phyloP scores from a whole-genome alignment of 2,329 filamentous ascomycete genomes.

The Fusarium duplospermum region DNA sequence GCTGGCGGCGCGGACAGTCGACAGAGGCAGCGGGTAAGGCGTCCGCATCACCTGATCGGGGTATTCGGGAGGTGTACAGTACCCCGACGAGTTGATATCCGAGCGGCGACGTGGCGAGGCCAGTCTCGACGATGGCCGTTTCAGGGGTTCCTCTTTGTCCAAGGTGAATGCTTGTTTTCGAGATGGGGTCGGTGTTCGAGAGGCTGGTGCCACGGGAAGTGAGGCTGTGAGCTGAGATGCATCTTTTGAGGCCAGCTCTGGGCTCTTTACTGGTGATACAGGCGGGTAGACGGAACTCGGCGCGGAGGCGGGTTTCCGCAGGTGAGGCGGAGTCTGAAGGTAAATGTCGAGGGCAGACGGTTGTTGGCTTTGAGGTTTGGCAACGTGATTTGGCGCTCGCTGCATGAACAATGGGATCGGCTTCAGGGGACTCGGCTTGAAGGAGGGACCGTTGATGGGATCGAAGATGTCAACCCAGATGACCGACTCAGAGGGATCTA shows the following conservation, averaged over 20 bases:
- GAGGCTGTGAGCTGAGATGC: constrained; percentile 1
- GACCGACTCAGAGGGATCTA: constrained; percentile 45
- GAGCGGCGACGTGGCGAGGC: constrained; percentile 30
- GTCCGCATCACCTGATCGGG: constrained; percentile 26
- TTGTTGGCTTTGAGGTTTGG: constrained; percentile 13
- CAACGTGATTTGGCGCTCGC: constrained; percentile 33
- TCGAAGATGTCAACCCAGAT: constrained; percentile 65
- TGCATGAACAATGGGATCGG: constrained; percentile 63
- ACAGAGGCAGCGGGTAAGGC: constrained; percentile 30
- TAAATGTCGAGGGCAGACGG: constrained; percentile 21
- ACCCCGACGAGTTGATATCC: constrained; percentile 41
- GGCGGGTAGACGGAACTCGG: constrained; percentile 10
- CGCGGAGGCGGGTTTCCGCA: constrained; percentile 16
- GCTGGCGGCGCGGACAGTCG: constrained; percentile 19
- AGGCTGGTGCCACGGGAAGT: not conserved
- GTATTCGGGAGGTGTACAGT: constrained; percentile 48
- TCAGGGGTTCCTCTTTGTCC: constrained; percentile 54
- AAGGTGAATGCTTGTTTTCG: constrained; percentile 31
- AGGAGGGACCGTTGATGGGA: constrained; percentile 59
- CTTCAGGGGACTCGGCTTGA: constrained; percentile 62
- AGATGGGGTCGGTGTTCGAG: constrained; percentile 4
- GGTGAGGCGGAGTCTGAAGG: constrained; percentile 14
- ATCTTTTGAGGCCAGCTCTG: not conserved
- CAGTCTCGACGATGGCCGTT: constrained; percentile 53
- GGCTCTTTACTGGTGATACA: not conserved